Conservation (phyloP, 495 filamentous ascomycete species). For the Podospora australis region DNA sequence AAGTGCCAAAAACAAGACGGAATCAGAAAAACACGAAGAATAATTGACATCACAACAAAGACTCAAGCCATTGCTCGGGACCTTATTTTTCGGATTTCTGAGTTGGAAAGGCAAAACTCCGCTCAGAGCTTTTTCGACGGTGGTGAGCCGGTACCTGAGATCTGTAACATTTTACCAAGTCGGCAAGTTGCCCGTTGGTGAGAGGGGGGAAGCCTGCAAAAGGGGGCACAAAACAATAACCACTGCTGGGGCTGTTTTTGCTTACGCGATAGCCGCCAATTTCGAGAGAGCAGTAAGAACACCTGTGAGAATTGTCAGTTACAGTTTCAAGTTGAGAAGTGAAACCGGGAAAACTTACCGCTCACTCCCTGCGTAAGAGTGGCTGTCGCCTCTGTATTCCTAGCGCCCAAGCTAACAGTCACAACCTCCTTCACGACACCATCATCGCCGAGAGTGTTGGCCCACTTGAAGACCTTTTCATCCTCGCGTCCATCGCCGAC, state of each 20-base stretch:
- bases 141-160: conserved; percentile 1
- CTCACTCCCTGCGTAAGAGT: conserved; percentile 87
- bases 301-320: conserved; percentile 22
- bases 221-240: neutral
- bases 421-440: conserved; percentile 58
- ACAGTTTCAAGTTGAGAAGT: neutral
- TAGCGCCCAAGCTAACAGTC: conserved; percentile 74
- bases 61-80: neutral
- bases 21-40: neutral
- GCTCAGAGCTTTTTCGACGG: conserved; percentile 5
- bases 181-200: neutral
- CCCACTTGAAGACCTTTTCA: conserved; percentile 89
- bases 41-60: neutral
- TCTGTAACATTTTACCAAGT: conserved; percentile 2
- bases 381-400: conserved; percentile 79
- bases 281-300: conserved; percentile 44
- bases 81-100: neutral
- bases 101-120: neutral
- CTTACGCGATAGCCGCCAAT: conserved; percentile 22
- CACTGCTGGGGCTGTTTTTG: conserved; percentile 8
- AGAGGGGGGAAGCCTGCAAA: no score
- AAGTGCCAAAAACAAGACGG: neutral
- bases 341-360: conserved; percentile 45
- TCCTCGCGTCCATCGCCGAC: conserved; percentile 86
- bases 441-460: conserved; percentile 58